phyloP scores from a whole-genome alignment of 23 red algal species.

The Agarophyton chilense region DNA sequence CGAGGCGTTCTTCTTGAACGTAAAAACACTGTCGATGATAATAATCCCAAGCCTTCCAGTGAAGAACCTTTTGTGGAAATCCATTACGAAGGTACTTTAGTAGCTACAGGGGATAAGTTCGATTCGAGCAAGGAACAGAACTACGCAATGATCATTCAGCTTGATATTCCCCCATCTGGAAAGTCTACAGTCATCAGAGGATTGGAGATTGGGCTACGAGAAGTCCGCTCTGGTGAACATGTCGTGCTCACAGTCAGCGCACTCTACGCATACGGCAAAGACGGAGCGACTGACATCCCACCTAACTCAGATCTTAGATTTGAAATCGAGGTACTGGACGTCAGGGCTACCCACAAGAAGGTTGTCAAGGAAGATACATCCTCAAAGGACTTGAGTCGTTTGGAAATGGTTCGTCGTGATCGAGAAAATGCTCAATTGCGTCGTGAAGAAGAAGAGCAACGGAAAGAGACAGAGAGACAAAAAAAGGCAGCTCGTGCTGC shows the following conservation, averaged over 20 bases:
- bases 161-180: slow-evolving; percentile 59
- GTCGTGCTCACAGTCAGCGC: slow-evolving; percentile 9
- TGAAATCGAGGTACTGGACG: slow-evolving; percentile 61
- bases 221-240: slow-evolving; percentile 53
- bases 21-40: slow-evolving; percentile 3
- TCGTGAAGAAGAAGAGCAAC: slow-evolving; percentile 46
- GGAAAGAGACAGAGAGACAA: slow-evolving; percentile 40
- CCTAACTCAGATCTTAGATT: slow-evolving; percentile 55
- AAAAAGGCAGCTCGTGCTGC: slow-evolving; percentile 57
- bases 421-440: slow-evolving; percentile 46
- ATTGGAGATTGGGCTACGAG: slow-evolving; percentile 33
- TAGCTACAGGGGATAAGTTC: slow-evolving; percentile 38
- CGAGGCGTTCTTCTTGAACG: slow-evolving; percentile 53
- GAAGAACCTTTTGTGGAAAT: slow-evolving; percentile 58
- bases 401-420: slow-evolving; percentile 36
- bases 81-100: slow-evolving; percentile 59
- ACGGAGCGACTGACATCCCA: slow-evolving; percentile 26
- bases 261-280: slow-evolving; percentile 55
- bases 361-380: slow-evolving; percentile 40
- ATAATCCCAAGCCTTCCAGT: slow-evolving; percentile 11
- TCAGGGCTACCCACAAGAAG: slow-evolving; percentile 53
- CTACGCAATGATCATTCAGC: slow-evolving; percentile 49
- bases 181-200: slow-evolving; percentile 45
- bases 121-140: slow-evolving; percentile 58
- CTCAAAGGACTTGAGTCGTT: slow-evolving; percentile 32